Conservation (phyloP, 345 rosid species). For the Brassica nigra region DNA sequence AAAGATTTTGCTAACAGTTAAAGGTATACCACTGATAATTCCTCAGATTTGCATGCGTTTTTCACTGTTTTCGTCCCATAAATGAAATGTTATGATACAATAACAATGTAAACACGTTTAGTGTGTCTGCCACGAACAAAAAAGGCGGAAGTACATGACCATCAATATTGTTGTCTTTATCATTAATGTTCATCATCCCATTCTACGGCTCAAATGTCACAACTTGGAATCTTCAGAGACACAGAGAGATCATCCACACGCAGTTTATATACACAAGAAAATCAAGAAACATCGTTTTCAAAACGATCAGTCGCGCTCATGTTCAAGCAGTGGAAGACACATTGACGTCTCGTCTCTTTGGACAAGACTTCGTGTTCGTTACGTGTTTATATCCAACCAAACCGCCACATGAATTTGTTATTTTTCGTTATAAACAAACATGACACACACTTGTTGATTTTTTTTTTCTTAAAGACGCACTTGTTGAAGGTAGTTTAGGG, state of each 20-base stretch:
- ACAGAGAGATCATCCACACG: neutral
- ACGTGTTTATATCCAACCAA: slow-evolving; percentile 28
- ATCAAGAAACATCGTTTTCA: slow-evolving; percentile 17
- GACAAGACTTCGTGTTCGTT: slow-evolving; percentile 37
- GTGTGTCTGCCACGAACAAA: slow-evolving; percentile 39
- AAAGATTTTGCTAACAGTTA: slow-evolving; percentile 26
- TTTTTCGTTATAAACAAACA: neutral
- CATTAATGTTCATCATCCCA: slow-evolving; percentile 14
- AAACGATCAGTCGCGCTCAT: slow-evolving; percentile 11
- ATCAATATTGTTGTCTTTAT: slow-evolving; percentile 21
- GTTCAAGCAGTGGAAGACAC: slow-evolving; percentile 34
- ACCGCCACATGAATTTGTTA: slow-evolving; percentile 5
- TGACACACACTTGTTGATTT: neutral
- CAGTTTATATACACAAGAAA: neutral
- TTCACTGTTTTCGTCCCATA: slow-evolving; percentile 16
- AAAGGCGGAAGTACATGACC: slow-evolving; percentile 15
- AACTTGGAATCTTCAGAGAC: slow-evolving; percentile 23
- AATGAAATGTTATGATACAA: neutral
- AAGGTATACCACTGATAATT: slow-evolving; percentile 21
- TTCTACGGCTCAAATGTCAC: slow-evolving; percentile 32
- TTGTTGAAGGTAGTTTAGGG: neutral
- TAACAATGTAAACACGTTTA: slow-evolving; percentile 22
- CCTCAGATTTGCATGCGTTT: slow-evolving; percentile 10
- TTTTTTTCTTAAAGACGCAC: neutral
- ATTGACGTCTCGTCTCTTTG: slow-evolving; percentile 36